Conservation (phyloP, 2,329 filamentous ascomycete species). For the Fusarium brachygibbosum region DNA sequence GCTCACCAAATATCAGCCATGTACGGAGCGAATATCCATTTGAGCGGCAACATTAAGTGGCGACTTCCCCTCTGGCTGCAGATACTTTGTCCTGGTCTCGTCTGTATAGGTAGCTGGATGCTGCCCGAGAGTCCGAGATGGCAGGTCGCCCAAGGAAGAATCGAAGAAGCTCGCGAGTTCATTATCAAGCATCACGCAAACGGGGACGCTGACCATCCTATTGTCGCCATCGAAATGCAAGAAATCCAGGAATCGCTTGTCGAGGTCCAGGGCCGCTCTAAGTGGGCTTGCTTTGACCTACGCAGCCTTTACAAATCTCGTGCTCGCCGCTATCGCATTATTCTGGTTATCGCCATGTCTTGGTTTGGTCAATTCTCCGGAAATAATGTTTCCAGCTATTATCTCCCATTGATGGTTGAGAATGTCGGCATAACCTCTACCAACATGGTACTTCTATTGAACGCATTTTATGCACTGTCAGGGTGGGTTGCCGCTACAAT, state of each 20-base stretch:
- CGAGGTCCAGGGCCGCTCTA: background rate
- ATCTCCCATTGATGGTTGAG: constrained; percentile 15
- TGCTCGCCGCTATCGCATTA: constrained; percentile 5
- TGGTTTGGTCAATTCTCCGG: constrained; percentile 23
- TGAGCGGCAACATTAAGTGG: constrained; percentile 40
- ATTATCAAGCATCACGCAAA: constrained; percentile 24
- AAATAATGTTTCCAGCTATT: constrained; percentile 19
- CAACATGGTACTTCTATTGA: constrained; percentile 9
- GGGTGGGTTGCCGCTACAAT: constrained; percentile 21
- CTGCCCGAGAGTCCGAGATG: constrained; percentile 73
- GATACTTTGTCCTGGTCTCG: constrained; percentile 35
- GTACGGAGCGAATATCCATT: constrained; percentile 38
- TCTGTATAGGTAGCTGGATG: constrained; percentile 56
- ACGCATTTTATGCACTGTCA: constrained; percentile 12
- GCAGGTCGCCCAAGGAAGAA: constrained; percentile 44
- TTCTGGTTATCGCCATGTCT: constrained; percentile 17
- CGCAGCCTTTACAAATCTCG: constrained; percentile 6
- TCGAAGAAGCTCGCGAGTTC: background rate
- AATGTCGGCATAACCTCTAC: constrained; percentile 13
- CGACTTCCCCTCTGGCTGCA: constrained; percentile 39
- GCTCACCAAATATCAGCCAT: constrained; percentile 13
- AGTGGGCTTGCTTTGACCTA: constrained; percentile 22
- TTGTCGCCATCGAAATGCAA: constrained; percentile 15
- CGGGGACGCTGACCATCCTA: constrained; percentile 3
- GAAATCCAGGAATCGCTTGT: constrained; percentile 12